A percentile compares a stretch with the other conserved stretches of the same genome.
Conservation (phyloP, 306 rosid genomes). For the Cicer chorassanicum region DNA sequence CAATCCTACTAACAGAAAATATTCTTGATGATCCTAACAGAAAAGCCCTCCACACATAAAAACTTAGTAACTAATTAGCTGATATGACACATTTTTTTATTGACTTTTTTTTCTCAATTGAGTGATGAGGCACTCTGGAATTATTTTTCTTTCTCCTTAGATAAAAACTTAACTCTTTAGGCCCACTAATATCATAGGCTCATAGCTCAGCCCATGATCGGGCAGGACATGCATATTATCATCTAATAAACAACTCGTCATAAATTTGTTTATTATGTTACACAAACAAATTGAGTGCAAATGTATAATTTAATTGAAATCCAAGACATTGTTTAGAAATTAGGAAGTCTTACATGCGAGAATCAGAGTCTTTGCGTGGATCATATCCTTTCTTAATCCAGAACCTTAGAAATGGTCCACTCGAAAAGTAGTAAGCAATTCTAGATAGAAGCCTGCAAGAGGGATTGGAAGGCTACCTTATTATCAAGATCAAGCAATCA, state of each 20-base stretch:
- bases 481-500: slow-evolving; percentile 38
- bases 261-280: slow-evolving; percentile 26
- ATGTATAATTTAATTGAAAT: slow-evolving; percentile 21
- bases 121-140: background rate
- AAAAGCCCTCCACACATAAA: background rate
- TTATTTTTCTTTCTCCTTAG: background rate
- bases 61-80: background rate
- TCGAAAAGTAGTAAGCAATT: slow-evolving; percentile 89
- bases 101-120: background rate
- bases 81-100: background rate
- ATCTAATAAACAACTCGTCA: slow-evolving; percentile 7
- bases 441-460: slow-evolving; percentile 87
- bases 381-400: slow-evolving; percentile 96
- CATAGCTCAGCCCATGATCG: background rate
- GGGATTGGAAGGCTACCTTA: slow-evolving; percentile 39
- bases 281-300: slow-evolving; percentile 28
- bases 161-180: background rate
- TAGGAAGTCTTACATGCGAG: slow-evolving; percentile 73
- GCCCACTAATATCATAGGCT: background rate
- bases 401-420: slow-evolving; percentile 91
- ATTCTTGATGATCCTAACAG: background rate
- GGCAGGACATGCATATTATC: background rate
- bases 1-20: background rate
- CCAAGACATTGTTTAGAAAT: slow-evolving; percentile 18
- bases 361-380: slow-evolving; percentile 83